phyloP scores from a whole-genome alignment of 2,329 filamentous ascomycete genomes.

The Venturia asperata region DNA sequence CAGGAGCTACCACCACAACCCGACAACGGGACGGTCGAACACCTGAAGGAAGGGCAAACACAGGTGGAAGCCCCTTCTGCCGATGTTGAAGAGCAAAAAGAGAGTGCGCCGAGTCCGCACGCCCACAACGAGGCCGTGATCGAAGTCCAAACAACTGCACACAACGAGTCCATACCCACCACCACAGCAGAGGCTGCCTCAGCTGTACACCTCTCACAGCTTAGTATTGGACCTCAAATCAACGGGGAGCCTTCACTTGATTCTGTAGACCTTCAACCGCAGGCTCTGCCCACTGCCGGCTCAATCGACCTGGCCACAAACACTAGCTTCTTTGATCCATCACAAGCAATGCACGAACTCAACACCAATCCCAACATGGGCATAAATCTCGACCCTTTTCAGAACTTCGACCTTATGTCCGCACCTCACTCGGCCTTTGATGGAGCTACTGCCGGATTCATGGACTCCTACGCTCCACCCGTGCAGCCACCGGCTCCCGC shows the following conservation, averaged over 20 bases:
- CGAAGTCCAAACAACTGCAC: neutral
- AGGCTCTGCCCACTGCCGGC: neutral
- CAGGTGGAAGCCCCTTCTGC: neutral
- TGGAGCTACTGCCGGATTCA: neutral
- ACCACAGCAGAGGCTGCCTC: constrained; percentile 1
- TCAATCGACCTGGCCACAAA: neutral
- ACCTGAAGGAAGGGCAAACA: constrained; percentile 1
- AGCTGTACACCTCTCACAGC: neutral
- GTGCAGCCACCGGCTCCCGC: constrained; percentile 10
- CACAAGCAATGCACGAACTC: neutral
- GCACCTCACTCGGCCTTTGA: neutral
- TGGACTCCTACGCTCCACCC: constrained; percentile 1
- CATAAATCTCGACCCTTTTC: neutral
- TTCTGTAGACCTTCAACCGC: neutral
- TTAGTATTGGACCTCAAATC: neutral
- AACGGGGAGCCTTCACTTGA: neutral
- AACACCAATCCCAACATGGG: constrained; percentile 4
- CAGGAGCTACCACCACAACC: neutral
- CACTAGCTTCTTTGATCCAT: neutral
- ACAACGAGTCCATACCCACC: neutral
- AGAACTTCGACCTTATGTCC: neutral
- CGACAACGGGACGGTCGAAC: neutral
- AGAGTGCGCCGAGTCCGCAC: constrained; percentile 1
- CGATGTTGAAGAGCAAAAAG: neutral
- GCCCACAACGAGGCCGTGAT: neutral